Percentiles rank a stretch among this genome's conserved stretches.
Evolutionary conservation across 2,329 filamentous ascomycete genomes (phyloP).

Genomic region (Orbilia ellipsospora): DNA sequence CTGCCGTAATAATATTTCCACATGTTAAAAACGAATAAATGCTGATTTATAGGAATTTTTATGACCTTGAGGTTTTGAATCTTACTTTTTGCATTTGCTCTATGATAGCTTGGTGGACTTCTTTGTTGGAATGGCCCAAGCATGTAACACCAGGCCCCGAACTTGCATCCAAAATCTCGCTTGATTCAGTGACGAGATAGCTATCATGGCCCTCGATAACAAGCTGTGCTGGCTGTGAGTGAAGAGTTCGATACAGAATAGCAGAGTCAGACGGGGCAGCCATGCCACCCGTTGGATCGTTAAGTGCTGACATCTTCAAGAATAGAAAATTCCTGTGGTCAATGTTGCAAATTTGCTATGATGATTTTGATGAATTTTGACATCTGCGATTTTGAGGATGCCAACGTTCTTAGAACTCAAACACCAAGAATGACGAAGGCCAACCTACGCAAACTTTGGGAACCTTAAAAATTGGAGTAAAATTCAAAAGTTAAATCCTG

Average conservation of each 20-base stretch:
- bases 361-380: neutral
- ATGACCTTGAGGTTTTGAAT: neutral
- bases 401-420: too few relatives aligned
- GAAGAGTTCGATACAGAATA: constrained; percentile 41
- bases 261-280: constrained; percentile 24
- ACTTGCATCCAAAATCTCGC: constrained; percentile 76
- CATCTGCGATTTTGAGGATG: too few relatives aligned
- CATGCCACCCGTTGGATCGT: constrained; percentile 34
- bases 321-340: neutral
- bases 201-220: constrained; percentile 37
- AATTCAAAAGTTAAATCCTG: too few relatives aligned
- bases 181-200: constrained; percentile 42
- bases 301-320: constrained; percentile 22
- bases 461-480: too few relatives aligned
- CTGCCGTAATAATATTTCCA: constrained; percentile 13
- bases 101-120: constrained; percentile 71
- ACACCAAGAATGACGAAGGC: too few relatives aligned
- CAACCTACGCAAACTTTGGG: too few relatives aligned
- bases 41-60: neutral
- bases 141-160: constrained; percentile 78
- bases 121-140: constrained; percentile 74
- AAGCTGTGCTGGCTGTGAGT: constrained; percentile 47
- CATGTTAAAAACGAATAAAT: too few relatives aligned
- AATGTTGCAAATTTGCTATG: neutral
- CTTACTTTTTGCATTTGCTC: constrained; percentile 68